phyloP scores from a whole-genome alignment of 2,329 filamentous ascomycete genomes.

The Aspergillus phoenicis region DNA sequence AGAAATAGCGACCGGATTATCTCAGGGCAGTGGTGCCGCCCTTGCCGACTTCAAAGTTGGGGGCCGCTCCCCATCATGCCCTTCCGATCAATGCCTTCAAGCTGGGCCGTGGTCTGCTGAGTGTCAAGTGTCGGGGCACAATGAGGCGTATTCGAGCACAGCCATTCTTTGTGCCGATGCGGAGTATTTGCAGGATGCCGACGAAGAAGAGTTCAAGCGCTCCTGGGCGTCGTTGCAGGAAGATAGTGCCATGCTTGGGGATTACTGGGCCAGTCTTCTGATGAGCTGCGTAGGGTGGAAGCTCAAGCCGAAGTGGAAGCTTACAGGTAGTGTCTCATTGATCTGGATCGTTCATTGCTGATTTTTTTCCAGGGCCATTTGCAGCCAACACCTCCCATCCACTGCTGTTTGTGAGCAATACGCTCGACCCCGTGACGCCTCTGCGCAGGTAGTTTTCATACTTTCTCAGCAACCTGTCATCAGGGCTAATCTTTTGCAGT shows the following conservation, averaged over 20 bases:
- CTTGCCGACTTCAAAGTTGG: constrained; percentile 37
- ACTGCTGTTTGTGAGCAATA: constrained; percentile 60
- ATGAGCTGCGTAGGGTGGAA: constrained; percentile 44
- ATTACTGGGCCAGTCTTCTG: constrained; percentile 44
- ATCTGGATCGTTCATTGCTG: not conserved
- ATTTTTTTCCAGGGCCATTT: constrained; percentile 24
- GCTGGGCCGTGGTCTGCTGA: constrained; percentile 36
- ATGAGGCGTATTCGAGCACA: constrained; percentile 31
- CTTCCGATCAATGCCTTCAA: constrained; percentile 30
- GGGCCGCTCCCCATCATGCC: constrained; percentile 28
- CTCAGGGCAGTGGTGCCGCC: constrained; percentile 28
- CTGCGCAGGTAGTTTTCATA: constrained; percentile 37
- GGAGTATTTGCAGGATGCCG: constrained; percentile 24
- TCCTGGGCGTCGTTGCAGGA: constrained; percentile 27
- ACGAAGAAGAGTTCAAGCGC: constrained; percentile 24
- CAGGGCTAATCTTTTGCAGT: constrained; percentile 22
- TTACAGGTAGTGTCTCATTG: constrained; percentile 28
- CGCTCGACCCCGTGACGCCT: constrained; percentile 63
- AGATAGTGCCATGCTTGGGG: constrained; percentile 33
- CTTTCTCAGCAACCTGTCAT: not conserved
- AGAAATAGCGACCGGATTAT: constrained; percentile 27
- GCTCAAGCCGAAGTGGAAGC: constrained; percentile 36
- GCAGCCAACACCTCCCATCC: constrained; percentile 50
- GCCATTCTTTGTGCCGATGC: constrained; percentile 39
- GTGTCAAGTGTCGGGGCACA: constrained; percentile 31